These are phyloP conservation scores for Pichia thaimueangensis DNA, from an alignment of 805 yeast species.

Conservation along the genomic window DNA sequence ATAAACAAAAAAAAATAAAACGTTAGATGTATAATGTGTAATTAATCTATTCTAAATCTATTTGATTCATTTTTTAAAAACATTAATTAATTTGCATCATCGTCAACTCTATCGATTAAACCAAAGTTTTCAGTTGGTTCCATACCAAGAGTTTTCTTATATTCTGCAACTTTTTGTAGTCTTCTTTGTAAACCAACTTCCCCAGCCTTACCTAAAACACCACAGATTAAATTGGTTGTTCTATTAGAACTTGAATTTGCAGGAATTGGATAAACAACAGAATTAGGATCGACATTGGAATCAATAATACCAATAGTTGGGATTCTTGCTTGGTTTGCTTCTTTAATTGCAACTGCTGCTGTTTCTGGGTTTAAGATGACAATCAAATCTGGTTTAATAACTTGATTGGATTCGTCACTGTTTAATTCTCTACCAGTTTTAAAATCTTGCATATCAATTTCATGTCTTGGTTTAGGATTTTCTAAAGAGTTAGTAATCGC, in stretches of 20 bases:
- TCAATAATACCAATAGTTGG: conserved; percentile 94
- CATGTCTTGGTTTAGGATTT: conserved; percentile 54
- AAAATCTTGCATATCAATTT: conserved; percentile 67
- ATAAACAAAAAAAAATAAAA: not conserved
- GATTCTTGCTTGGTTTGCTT: conserved; percentile 73
- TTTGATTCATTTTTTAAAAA: not conserved
- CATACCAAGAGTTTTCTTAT: conserved; percentile 29
- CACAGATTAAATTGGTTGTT: conserved; percentile 70
- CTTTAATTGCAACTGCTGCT: conserved; percentile 70
- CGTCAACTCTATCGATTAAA: conserved; percentile 5
- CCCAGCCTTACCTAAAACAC: conserved; percentile 82
- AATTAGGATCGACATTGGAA: conserved; percentile 85
- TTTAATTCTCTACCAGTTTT: conserved; percentile 56
- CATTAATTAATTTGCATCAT: not conserved
- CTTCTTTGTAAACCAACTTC: conserved; percentile 65
- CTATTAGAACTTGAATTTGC: conserved; percentile 91
- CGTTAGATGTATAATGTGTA: not conserved
- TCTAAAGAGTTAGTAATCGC: conserved; percentile 77
- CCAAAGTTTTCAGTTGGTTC: conserved; percentile 17
- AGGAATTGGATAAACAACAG: conserved; percentile 91
- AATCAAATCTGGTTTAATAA: conserved; percentile 83
- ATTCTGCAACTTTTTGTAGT: conserved; percentile 32
- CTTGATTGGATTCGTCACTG: conserved; percentile 40
- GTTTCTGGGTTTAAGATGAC: conserved; percentile 84
- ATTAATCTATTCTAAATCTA: not conserved